Percentiles rank a stretch among this genome's conserved stretches.
These are phyloP conservation scores for Chaetomium sp. DNA, from an alignment of 2,329 filamentous ascomycete species.

Conservation along the genomic window DNA sequence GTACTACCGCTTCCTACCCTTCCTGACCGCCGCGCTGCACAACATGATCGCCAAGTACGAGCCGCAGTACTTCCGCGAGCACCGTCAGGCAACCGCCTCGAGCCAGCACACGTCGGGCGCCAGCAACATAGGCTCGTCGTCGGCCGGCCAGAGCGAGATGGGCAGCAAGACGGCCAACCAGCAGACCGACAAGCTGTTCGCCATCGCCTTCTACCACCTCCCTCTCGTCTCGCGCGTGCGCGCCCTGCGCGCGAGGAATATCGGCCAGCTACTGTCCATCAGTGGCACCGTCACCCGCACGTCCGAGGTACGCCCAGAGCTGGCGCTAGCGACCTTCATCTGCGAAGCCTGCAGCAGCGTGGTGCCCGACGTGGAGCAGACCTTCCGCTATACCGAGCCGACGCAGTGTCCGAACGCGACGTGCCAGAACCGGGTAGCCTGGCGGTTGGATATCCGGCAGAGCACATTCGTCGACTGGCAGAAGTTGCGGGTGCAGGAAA, in stretches of 20 bases:
- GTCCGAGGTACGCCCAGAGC: constrained; percentile 91
- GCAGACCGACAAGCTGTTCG: constrained; percentile 95
- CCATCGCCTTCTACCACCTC: constrained; percentile 90
- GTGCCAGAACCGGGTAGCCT: constrained; percentile 88
- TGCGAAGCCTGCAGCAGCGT: constrained; percentile 86
- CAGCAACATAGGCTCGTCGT: constrained; percentile 58
- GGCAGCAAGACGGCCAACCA: constrained; percentile 82
- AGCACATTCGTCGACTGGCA: constrained; percentile 99
- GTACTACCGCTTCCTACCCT: constrained; percentile 94
- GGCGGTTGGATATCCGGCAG: constrained; percentile 94
- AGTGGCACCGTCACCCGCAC: constrained; percentile 96
- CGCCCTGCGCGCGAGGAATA: constrained; percentile 82
- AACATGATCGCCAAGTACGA: constrained; percentile 94
- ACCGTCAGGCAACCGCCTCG: constrained; percentile 79
- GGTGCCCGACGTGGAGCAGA: constrained; percentile 91
- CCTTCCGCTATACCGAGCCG: constrained; percentile 95
- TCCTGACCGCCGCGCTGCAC: constrained; percentile 84
- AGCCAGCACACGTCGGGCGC: constrained; percentile 70
- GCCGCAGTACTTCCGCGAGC: constrained; percentile 88
- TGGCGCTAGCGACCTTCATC: constrained; percentile 88
- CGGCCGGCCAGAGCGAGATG: constrained; percentile 65
- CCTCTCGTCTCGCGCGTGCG: constrained; percentile 84
- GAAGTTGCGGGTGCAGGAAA: constrained; percentile 96
- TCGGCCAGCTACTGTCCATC: constrained; percentile 91
- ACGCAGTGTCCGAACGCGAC: constrained; percentile 88